Percentiles rank a stretch among this genome's conserved stretches.
Conservation (phyloP, 1,284 basidiomycete genomes). For the Ganoderma resinaceum region DNA sequence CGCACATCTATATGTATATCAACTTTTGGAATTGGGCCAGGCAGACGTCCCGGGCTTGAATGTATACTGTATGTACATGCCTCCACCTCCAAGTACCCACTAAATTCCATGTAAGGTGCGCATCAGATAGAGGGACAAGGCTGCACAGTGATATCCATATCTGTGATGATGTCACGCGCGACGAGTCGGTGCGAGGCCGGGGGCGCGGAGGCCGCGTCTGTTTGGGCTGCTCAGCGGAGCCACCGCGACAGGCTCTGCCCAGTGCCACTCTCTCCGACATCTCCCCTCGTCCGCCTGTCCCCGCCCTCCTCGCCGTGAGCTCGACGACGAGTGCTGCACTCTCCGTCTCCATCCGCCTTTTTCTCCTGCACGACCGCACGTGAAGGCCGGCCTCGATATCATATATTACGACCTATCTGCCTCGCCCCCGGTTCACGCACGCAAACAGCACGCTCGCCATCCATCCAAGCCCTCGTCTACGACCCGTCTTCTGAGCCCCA, state of each 20-base stretch:
- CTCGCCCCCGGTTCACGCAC: neutral
- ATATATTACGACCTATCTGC: neutral
- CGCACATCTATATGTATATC: too few relatives aligned
- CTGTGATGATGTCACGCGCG: neutral
- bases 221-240: conserved; percentile 16
- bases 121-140: neutral
- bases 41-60: too few relatives aligned
- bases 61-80: too few relatives aligned
- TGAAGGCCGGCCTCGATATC: neutral
- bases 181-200: conserved; percentile 19
- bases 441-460: neutral
- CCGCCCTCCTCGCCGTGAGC: neutral
- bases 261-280: neutral
- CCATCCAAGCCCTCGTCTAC: neutral
- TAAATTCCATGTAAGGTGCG: neutral
- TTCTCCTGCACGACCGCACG: neutral
- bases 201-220: conserved; percentile 21
- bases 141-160: neutral
- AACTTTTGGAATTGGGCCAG: too few relatives aligned
- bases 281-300: neutral
- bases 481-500: neutral
- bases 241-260: neutral
- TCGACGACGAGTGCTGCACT: neutral
- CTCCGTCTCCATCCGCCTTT: neutral
- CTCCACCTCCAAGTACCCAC: too few relatives aligned